Evolutionary conservation across 208 protist species (phyloP), one percentile per base, ranked within the genome.

Genomic region (Entamoeba invadens): DNA sequence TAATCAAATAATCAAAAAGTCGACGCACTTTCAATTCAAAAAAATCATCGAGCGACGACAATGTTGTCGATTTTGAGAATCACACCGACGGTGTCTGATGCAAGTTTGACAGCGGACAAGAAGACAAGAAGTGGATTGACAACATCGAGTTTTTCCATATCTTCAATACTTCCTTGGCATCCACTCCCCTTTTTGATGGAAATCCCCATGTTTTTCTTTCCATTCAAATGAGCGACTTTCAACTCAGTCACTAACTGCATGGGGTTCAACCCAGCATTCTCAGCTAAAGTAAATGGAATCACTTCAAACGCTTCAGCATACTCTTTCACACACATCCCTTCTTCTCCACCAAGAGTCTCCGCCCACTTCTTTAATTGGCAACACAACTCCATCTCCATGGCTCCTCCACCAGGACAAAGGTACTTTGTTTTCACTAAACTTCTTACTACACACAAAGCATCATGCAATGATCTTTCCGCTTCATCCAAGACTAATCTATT

Each of bases 51-150:
- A 94, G 98, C 98, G 42, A 97, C 98, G 92, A 99, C 97, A 3
- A 99, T 99, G 96, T 99, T 98, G 95, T 99, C 99, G 72, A 99
- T 98, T 57, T 98, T 99, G 5, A 99, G 97, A 94, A 99, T 98
- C 50, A 99, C 96, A 96, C 98, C 99, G 16, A 99, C 98, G 8
- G 99, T 99, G 96, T 99, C 99, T 6, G 98, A 99, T 14, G 99
- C 99, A 94, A 99, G 98, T 91, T 96, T 96, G 47, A 99, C 95
- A 4, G 98, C 98, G 96, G 99, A 99, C 47, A 98, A 96, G 97
- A 99, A 99, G 94, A 99, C 98, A 35, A 57, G 18, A 25, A 57
- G 18, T 57, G 47, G 47, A 57, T 57, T 57, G 47, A 57, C 47
- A 25, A 57, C 47, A 57, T 57, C 18, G 18, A 57, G 47, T 57